Evolutionary conservation across 1,139 yeast species (phyloP).

Genomic region (Saccharomyces hybrid): DNA sequence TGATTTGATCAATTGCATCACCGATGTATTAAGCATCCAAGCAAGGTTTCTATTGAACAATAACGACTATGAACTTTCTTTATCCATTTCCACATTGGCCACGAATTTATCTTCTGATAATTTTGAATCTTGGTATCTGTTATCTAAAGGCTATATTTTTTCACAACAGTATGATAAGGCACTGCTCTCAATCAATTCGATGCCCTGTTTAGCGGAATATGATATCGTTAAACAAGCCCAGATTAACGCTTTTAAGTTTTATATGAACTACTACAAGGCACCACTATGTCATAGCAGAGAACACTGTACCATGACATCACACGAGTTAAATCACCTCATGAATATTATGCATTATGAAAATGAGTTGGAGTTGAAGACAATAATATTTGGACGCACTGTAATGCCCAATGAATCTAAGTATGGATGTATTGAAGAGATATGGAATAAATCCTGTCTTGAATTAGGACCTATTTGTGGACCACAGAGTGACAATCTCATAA

Average conservation of each 20-base stretch:
- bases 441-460: constrained; percentile 35
- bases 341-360: constrained; percentile 20
- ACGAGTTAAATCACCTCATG: constrained; percentile 33
- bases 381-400: constrained; percentile 48
- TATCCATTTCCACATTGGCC: constrained; percentile 64
- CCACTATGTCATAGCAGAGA: neutral
- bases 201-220: constrained; percentile 45
- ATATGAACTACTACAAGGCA: neutral
- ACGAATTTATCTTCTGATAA: constrained; percentile 80
- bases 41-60: constrained; percentile 64
- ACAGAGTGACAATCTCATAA: constrained; percentile 38
- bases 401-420: constrained; percentile 64
- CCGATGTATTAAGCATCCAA: constrained; percentile 45
- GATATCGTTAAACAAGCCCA: constrained; percentile 12
- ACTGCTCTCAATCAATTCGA: constrained; percentile 71
- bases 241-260: neutral
- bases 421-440: constrained; percentile 47
- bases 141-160: constrained; percentile 66
- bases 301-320: neutral
- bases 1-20: neutral
- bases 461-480: constrained; percentile 46
- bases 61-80: constrained; percentile 61
- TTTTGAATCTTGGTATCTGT: constrained; percentile 71
- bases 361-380: constrained; percentile 5
- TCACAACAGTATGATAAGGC: constrained; percentile 69